Percentiles rank a stretch among this genome's conserved stretches.
Conservation (phyloP, 441 rosid species). For the Corymbia citriodora region DNA sequence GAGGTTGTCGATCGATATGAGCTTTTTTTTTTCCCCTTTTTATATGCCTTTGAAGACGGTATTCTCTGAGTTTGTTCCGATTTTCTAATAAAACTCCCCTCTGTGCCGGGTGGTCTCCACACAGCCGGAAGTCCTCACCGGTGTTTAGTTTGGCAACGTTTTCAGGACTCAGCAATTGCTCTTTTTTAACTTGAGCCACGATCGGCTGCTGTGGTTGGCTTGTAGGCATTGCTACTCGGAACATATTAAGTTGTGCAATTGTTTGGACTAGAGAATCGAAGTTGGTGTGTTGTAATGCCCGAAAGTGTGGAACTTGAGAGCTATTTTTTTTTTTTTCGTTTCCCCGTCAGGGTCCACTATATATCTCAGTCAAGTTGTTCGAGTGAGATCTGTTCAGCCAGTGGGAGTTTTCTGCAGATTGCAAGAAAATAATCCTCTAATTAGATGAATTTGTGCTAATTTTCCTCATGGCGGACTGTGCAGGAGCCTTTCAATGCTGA, state of each 20-base stretch:
- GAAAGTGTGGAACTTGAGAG: neutral
- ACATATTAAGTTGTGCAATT: neutral
- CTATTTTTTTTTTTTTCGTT: neutral
- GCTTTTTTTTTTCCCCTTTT: too few species aligned
- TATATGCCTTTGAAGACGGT: neutral
- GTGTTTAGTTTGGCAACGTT: neutral
- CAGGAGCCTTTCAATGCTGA: conserved; percentile 97
- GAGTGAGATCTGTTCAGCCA: neutral
- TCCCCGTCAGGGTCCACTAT: neutral
- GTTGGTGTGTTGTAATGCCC: neutral
- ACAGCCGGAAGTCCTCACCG: too few species aligned
- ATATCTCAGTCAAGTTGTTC: neutral
- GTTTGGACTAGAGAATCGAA: neutral
- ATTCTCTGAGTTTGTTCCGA: neutral
- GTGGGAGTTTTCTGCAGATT: neutral
- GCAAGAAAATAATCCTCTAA: neutral
- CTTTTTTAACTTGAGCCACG: neutral
- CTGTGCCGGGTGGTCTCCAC: neutral
- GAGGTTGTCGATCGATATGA: neutral
- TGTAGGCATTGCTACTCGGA: neutral
- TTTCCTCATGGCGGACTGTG: neutral
- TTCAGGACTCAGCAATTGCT: neutral
- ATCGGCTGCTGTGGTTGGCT: neutral
- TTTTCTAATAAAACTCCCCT: neutral
- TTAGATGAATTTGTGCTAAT: neutral